phyloP scores from a whole-genome alignment of 164 flowering plant species.

The Liquidambar formosana region DNA sequence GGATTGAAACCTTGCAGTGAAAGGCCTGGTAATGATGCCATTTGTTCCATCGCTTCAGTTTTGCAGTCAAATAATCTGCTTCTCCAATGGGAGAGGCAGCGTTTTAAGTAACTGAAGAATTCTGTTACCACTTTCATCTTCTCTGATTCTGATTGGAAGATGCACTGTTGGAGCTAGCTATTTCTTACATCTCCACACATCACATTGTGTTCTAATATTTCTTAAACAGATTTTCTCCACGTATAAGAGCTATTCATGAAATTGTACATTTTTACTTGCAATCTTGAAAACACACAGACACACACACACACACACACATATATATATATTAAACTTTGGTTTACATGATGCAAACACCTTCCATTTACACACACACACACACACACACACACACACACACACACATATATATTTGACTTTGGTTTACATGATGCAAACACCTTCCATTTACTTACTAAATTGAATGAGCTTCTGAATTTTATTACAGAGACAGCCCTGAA shows the following conservation, averaged over 20 bases:
- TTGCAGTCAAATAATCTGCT: not conserved
- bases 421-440: not conserved
- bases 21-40: conserved; percentile 18
- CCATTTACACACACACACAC: too few species aligned
- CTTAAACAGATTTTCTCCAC: not conserved
- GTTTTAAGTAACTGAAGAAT: not conserved
- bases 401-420: too few species aligned
- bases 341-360: not conserved
- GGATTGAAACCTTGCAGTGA: conserved; percentile 10
- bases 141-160: not conserved
- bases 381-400: too few species aligned
- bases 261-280: conserved; percentile 1
- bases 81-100: not conserved
- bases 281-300: not conserved
- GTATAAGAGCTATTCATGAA: not conserved
- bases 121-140: not conserved
- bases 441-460: not conserved
- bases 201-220: not conserved
- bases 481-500: conserved; percentile 11
- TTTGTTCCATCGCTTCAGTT: not conserved
- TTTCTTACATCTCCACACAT: not conserved
- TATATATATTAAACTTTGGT: not conserved
- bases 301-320: too few species aligned
- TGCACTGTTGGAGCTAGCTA: not conserved
- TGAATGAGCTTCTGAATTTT: not conserved